These are phyloP conservation scores for Trypanosoma vivax DNA, from an alignment of 208 protist species.

Conservation along the genomic window DNA sequence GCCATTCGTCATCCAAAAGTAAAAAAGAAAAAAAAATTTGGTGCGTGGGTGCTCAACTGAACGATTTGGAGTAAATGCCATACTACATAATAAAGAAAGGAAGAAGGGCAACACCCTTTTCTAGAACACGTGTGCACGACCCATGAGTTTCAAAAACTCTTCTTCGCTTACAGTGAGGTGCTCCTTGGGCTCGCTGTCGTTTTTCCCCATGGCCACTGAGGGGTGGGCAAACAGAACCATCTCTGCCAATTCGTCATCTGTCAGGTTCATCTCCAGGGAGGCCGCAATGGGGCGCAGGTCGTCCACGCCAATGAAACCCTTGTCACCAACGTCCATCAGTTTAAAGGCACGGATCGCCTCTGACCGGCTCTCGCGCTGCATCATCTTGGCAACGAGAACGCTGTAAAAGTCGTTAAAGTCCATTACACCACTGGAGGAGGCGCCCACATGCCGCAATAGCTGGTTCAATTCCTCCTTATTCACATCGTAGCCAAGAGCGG, in stretches of 20 bases:
- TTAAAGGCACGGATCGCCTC: conserved; percentile 91
- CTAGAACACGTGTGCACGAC: conserved; percentile 87
- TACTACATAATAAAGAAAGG: not conserved
- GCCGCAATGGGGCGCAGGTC: conserved; percentile 92
- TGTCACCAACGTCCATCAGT: conserved; percentile 89
- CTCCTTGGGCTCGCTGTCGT: conserved; percentile 60
- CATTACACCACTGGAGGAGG: conserved; percentile 37
- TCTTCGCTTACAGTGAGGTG: conserved; percentile 80
- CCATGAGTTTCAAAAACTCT: conserved; percentile 96
- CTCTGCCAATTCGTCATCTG: conserved; percentile 95
- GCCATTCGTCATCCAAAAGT: not conserved
- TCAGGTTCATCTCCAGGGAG: conserved; percentile 89
- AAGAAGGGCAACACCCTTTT: not conserved
- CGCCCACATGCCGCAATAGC: conserved; percentile 72
- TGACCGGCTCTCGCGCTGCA: conserved; percentile 57
- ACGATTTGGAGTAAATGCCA: conserved; percentile 1
- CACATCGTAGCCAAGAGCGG: conserved; percentile 92
- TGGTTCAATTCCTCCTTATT: conserved; percentile 81
- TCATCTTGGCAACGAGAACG: conserved; percentile 81
- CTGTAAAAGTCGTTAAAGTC: conserved; percentile 91
- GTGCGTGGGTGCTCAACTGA: not conserved
- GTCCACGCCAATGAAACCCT: conserved; percentile 90
- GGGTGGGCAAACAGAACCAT: conserved; percentile 95
- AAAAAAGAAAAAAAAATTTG: conserved; percentile 4
- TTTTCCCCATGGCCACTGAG: conserved; percentile 36